Base-by-base conservation (phyloP, 805 yeast species). In the Cyberlindnera misumaiensis region DNA sequence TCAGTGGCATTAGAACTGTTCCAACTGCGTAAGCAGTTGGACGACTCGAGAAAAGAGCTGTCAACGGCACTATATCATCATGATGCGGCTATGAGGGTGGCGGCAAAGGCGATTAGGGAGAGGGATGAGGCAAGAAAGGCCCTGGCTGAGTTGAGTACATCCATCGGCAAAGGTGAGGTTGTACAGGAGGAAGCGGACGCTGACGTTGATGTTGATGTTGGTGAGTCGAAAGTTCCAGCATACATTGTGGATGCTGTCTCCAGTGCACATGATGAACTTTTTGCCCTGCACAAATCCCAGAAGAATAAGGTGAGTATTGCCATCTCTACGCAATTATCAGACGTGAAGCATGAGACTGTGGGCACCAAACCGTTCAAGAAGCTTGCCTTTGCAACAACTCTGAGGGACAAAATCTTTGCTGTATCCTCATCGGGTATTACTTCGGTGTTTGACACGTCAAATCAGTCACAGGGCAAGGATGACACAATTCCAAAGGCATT, bases 41-140 rank as follows among this genome's bases (percentile, higher is more conserved):
- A 69, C 36, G 65, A 67, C 17, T 70, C 88, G 1, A 72, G 82
- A 42, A 76, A 83, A 48, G 90, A 87, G 51, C 64, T 89, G 35
- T 80, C 93, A 24, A 64, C 82, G 2, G 80, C 95, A 0, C 62
- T 88, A 30, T 89, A 87, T 52, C 82, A 80, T 52, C 84, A 84
- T 46, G 97, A 89, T 56, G 96, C 97, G 1, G 95, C 96, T 3
- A 78, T 83, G 3, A 66, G 89, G 40, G 96, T 89, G 1, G 94
- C 90, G 1, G 79, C 94, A 0, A 69, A 71, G 26, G 77, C 86
- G 2, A 64, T 81, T n/a, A 68, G 70, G 39, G 96, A 89, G 50
- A 64, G 88, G 30, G 94, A 86, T 44, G 84, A 78, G 33, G 82
- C 89, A 2, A 70, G 71, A 43, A 55, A 54, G n/a, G 87, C 88